Conservation (phyloP, 1,284 basidiomycete genomes). For the Cystobasidiaceae sp. region DNA sequence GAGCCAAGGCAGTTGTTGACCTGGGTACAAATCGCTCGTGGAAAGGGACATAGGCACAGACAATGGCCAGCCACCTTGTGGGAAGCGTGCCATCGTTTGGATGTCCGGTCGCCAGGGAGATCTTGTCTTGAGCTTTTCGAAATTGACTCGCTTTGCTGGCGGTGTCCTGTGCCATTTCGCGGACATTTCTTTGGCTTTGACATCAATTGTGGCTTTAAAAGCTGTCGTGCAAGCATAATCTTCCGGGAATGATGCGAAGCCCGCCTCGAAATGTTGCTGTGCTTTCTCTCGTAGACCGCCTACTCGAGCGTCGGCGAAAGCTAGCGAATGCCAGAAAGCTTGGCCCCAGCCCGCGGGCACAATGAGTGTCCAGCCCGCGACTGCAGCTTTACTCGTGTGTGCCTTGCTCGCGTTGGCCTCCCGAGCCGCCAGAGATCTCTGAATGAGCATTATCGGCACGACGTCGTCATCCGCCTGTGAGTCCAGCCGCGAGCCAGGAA, state of each 20-base stretch:
- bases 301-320: slow-evolving; percentile 70
- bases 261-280: slow-evolving; percentile 73
- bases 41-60: no score
- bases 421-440: slow-evolving; percentile 56
- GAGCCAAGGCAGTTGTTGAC: no score
- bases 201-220: slow-evolving; percentile 52
- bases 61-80: no score
- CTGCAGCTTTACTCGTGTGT: slow-evolving; percentile 36
- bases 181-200: slow-evolving; percentile 53
- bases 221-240: slow-evolving; percentile 63
- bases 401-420: slow-evolving; percentile 30
- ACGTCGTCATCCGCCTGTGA: slow-evolving; percentile 68
- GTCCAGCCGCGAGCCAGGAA: slow-evolving; percentile 68
- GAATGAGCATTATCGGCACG: slow-evolving; percentile 72
- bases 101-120: slow-evolving; percentile 71
- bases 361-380: slow-evolving; percentile 79
- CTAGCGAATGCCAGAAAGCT: slow-evolving; percentile 74
- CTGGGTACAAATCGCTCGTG: background rate
- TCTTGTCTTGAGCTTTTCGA: slow-evolving; percentile 54
- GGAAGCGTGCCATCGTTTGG: slow-evolving; percentile 51
- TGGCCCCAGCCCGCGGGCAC: slow-evolving; percentile 81
- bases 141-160: slow-evolving; percentile 74
- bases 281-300: slow-evolving; percentile 71
- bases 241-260: slow-evolving; percentile 66
- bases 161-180: slow-evolving; percentile 72